phyloP scores from a whole-genome alignment of 331 rosid species.

The Malus hybrid region DNA sequence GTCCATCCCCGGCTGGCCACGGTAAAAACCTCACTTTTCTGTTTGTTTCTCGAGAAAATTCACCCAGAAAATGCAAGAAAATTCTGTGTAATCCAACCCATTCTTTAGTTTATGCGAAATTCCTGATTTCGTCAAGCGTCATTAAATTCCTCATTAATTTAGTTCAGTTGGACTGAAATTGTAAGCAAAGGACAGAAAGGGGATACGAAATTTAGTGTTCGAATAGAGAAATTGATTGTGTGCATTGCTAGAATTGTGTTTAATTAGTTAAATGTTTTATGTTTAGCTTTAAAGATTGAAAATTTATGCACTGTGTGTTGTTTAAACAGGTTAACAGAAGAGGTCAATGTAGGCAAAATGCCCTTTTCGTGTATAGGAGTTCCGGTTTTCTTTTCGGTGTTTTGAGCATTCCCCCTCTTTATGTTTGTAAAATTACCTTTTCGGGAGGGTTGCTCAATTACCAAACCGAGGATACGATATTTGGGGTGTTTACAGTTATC shows the following conservation, averaged over 20 bases:
- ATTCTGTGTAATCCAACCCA: not conserved
- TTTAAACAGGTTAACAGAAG: slow-evolving; percentile 42
- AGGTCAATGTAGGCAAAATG: slow-evolving; percentile 26
- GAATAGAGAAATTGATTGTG: not conserved
- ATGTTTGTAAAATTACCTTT: slow-evolving; percentile 63
- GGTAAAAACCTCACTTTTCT: slow-evolving; percentile 3
- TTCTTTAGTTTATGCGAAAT: not conserved
- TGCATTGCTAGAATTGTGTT: not conserved
- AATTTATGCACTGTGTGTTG: not conserved
- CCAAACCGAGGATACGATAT: slow-evolving; percentile 62
- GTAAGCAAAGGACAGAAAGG: not conserved
- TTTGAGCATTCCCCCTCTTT: slow-evolving; percentile 72
- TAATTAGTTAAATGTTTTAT: not conserved
- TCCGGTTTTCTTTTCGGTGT: slow-evolving; percentile 72
- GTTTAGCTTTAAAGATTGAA: not conserved
- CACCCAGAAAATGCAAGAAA: not conserved
- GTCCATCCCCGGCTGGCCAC: slow-evolving; percentile 7
- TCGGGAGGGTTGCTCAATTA: slow-evolving; percentile 45
- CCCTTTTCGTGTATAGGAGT: slow-evolving; percentile 64
- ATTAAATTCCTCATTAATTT: not conserved
- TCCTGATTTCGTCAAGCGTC: not conserved
- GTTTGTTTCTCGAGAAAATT: not conserved
- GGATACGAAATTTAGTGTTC: not conserved
- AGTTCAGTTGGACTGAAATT: not conserved
- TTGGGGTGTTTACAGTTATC: slow-evolving; percentile 60